phyloP scores from a whole-genome alignment of 1,139 yeast species.

The Pichia sp. region DNA sequence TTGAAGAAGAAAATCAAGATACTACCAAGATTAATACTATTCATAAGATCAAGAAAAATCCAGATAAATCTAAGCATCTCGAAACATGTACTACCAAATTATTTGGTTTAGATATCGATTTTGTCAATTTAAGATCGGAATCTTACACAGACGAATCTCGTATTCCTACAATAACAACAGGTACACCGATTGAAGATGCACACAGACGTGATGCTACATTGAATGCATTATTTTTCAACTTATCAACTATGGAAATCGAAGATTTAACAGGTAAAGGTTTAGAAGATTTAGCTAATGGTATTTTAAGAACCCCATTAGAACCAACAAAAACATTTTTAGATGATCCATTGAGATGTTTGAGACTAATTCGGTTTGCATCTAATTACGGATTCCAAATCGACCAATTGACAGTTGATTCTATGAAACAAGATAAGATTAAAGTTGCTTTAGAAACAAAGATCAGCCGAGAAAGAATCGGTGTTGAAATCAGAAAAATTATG shows the following conservation, averaged over 20 bases:
- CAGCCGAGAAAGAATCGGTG: slow-evolving; percentile 88
- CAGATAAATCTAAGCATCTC: slow-evolving; percentile 91
- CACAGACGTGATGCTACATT: slow-evolving; percentile 91
- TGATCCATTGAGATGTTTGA: slow-evolving; percentile 86
- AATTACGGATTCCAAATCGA: slow-evolving; percentile 72
- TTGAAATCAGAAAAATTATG: slow-evolving; percentile 75
- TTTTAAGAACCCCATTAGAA: slow-evolving; percentile 82
- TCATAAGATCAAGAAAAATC: slow-evolving; percentile 87
- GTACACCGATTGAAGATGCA: slow-evolving; percentile 93
- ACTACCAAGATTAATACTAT: slow-evolving; percentile 41
- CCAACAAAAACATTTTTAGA: slow-evolving; percentile 86
- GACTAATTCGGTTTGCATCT: slow-evolving; percentile 84
- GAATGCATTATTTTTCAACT: slow-evolving; percentile 86
- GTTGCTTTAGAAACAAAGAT: slow-evolving; percentile 67
- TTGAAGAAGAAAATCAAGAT: slow-evolving; percentile 18
- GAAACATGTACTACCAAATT: slow-evolving; percentile 94
- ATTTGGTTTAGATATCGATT: slow-evolving; percentile 81
- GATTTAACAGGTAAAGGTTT: slow-evolving; percentile 82
- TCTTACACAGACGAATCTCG: slow-evolving; percentile 79
- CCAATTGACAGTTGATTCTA: slow-evolving; percentile 56
- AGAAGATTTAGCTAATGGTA: slow-evolving; percentile 63
- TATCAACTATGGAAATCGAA: slow-evolving; percentile 65
- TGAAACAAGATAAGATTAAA: slow-evolving; percentile 60
- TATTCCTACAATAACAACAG: slow-evolving; percentile 73
- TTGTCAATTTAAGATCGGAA: slow-evolving; percentile 88